These are phyloP conservation scores for Wallemia ichthyophaga DNA, from an alignment of 1,284 basidiomycete species.

Conservation along the genomic window DNA sequence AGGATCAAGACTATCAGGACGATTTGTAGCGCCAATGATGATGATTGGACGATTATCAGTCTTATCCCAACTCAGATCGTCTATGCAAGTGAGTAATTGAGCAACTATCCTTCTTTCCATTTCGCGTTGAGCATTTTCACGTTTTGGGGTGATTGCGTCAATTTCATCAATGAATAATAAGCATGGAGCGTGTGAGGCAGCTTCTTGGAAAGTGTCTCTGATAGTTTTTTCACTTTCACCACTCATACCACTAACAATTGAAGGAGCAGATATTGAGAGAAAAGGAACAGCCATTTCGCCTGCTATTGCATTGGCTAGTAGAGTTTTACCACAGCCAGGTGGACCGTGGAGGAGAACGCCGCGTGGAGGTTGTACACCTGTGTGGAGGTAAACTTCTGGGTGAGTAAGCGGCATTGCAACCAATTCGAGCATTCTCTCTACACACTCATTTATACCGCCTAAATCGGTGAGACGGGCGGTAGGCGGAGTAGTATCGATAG, in stretches of 20 bases:
- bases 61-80: conserved; percentile 76
- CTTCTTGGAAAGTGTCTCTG: conserved; percentile 84
- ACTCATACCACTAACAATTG: conserved; percentile 86
- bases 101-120: conserved; percentile 95
- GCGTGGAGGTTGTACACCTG: conserved; percentile 67
- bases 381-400: conserved; percentile 79
- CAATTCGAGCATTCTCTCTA: conserved; percentile 80
- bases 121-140: conserved; percentile 85
- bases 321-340: conserved; percentile 84
- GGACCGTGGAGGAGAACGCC: conserved; percentile 89
- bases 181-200: conserved; percentile 65
- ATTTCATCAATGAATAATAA: conserved; percentile 89
- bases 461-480: conserved; percentile 45
- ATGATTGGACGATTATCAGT: conserved; percentile 66
- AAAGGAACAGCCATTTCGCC: conserved; percentile 78
- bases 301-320: conserved; percentile 70
- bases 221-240: conserved; percentile 91
- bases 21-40: conserved; percentile 84
- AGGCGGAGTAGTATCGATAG: conserved; percentile 20
- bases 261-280: conserved; percentile 73
- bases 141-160: conserved; percentile 86
- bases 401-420: conserved; percentile 83
- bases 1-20: conserved; percentile 77
- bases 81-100: conserved; percentile 90
- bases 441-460: conserved; percentile 53